A percentile compares a stretch with the other conserved stretches of the same genome.
phyloP scores from a whole-genome alignment of 2,329 filamentous ascomycete species.

The Fusarium sp. region DNA sequence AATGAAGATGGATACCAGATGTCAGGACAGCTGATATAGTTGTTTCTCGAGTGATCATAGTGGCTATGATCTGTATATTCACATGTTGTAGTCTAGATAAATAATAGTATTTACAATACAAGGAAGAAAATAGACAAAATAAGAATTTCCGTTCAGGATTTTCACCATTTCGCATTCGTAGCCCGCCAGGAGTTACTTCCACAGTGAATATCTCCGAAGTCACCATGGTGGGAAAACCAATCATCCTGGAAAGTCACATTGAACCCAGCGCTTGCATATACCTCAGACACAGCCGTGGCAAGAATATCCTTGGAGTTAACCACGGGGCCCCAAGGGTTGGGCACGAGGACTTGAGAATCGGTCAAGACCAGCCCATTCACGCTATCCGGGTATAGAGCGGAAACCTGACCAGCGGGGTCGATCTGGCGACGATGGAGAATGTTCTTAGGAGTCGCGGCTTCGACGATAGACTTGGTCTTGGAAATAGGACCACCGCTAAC shows the following conservation, averaged over 20 bases:
- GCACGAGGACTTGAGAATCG: slow-evolving; percentile 26
- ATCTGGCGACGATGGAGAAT: not conserved
- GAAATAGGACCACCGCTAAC: slow-evolving; percentile 1
- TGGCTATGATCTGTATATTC: too few species aligned
- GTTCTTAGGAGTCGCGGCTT: slow-evolving; percentile 13
- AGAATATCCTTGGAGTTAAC: slow-evolving; percentile 49
- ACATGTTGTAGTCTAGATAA: too few species aligned
- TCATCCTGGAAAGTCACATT: slow-evolving; percentile 49
- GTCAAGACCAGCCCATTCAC: slow-evolving; percentile 47
- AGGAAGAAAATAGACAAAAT: too few species aligned
- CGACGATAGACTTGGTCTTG: slow-evolving; percentile 31
- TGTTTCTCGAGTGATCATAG: too few species aligned
- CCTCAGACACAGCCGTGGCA: slow-evolving; percentile 30
- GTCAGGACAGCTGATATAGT: too few species aligned
- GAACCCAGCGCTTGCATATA: slow-evolving; percentile 42
- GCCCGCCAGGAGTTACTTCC: slow-evolving; percentile 36
- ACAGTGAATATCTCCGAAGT: slow-evolving; percentile 49
- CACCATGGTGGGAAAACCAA: slow-evolving; percentile 47
- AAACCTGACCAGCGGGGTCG: not conserved
- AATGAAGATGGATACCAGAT: too few species aligned
- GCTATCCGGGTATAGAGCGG: slow-evolving; percentile 29
- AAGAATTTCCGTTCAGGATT: too few species aligned
- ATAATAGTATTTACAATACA: too few species aligned
- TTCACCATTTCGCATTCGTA: not conserved
- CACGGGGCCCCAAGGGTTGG: slow-evolving; percentile 49